phyloP scores from a whole-genome alignment of 306 rosid genomes.

The Quillaja saponaria region DNA sequence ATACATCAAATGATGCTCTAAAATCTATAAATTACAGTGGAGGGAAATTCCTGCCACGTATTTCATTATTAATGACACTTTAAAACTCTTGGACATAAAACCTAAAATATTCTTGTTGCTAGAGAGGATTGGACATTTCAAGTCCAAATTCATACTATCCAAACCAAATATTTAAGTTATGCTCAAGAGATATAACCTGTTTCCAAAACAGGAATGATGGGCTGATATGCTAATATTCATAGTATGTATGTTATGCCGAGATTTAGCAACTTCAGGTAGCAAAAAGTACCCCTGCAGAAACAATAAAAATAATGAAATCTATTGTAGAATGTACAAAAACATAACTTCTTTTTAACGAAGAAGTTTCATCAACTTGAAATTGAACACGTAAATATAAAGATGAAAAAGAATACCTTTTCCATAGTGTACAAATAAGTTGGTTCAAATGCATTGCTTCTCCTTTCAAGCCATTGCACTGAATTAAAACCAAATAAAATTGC shows the following conservation, averaged over 20 bases:
- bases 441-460: conserved; percentile 77
- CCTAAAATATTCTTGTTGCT: conserved; percentile 1
- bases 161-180: conserved; percentile 1
- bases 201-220: conserved; percentile 94
- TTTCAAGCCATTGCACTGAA: conserved; percentile 92
- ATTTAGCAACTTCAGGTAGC: conserved; percentile 89
- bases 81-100: conserved; percentile 17
- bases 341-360: background rate
- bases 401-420: conserved; percentile 71
- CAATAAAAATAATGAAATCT: conserved; percentile 20
- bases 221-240: conserved; percentile 92
- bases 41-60: too few species aligned
- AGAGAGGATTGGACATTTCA: conserved; percentile 12
- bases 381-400: conserved; percentile 1
- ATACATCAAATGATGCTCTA: too few species aligned
- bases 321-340: conserved; percentile 22
- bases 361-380: conserved; percentile 15
- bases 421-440: conserved; percentile 86
- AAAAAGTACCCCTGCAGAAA: conserved; percentile 80
- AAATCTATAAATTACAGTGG: too few species aligned
- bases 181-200: conserved; percentile 54
- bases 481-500: conserved; percentile 22
- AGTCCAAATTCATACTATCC: conserved; percentile 19
- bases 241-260: conserved; percentile 78
- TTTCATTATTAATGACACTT: conserved; percentile 23